phyloP scores from a whole-genome alignment of 2,329 filamentous ascomycete species.

The Colletotrichum sp. region DNA sequence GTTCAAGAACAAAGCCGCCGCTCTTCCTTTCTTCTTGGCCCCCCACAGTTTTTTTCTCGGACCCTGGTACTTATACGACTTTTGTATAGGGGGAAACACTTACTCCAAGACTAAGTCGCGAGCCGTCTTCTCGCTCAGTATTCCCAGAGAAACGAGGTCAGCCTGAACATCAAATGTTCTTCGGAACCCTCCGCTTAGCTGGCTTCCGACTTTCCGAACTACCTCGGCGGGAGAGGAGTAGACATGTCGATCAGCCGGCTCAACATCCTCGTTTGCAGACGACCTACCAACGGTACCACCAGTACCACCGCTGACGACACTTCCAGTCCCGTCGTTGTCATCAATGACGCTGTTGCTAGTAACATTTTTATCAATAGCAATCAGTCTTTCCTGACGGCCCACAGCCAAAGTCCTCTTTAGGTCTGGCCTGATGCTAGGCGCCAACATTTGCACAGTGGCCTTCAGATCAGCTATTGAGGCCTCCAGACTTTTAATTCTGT shows the following conservation, averaged over 20 bases:
- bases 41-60: not conserved
- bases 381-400: not conserved
- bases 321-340: not conserved
- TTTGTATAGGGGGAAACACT: not conserved
- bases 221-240: conserved; percentile 17
- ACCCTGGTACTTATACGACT: not conserved
- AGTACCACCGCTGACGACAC: not conserved
- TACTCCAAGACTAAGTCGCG: conserved; percentile 3
- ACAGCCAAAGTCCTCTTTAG: not conserved
- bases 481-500: conserved; percentile 10
- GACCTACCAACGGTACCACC: not conserved
- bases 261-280: conserved; percentile 3
- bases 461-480: conserved; percentile 10
- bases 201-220: conserved; percentile 13
- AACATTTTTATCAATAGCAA: not conserved
- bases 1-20: not conserved
- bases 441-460: conserved; percentile 11
- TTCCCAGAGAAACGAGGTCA: conserved; percentile 8
- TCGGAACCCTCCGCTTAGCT: conserved; percentile 14
- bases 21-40: not conserved
- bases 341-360: not conserved
- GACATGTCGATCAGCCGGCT: conserved; percentile 13
- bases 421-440: not conserved
- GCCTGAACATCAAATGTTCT: conserved; percentile 12
- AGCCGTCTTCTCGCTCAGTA: conserved; percentile 9